Evolutionary conservation across 2,329 filamentous ascomycete genomes (phyloP).

Genomic region (Aspergillus neotritici): DNA sequence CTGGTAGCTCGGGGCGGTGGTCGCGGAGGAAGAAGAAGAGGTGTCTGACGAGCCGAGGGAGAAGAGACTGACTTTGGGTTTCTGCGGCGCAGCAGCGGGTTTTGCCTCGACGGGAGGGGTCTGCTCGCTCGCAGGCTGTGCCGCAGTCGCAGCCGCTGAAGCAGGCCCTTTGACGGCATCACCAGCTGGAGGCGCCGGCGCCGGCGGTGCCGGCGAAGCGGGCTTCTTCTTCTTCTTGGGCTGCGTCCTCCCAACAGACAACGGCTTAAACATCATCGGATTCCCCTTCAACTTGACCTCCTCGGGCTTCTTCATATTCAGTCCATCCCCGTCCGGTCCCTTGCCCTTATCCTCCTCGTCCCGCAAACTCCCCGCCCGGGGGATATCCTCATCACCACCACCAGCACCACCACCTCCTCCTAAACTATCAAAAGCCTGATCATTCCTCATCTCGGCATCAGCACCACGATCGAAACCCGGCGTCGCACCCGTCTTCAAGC

Average conservation of each 20-base stretch:
- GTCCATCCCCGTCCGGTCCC: neutral
- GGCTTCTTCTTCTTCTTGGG: slow-evolving; percentile 58
- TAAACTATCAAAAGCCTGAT: slow-evolving; percentile 20
- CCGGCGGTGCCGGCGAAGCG: slow-evolving; percentile 23
- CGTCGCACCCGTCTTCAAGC: slow-evolving; percentile 74
- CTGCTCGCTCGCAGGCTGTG: slow-evolving; percentile 6
- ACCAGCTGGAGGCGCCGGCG: slow-evolving; percentile 15
- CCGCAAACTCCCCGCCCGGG: slow-evolving; percentile 21
- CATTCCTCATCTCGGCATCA: slow-evolving; percentile 33
- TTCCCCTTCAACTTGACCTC: slow-evolving; percentile 60
- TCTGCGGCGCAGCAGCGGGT: slow-evolving; percentile 20
- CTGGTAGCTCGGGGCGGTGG: slow-evolving; percentile 3
- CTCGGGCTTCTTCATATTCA: slow-evolving; percentile 18
- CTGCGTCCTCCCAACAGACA: slow-evolving; percentile 73
- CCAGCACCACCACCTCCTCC: slow-evolving; percentile 9
- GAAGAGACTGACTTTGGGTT: slow-evolving; percentile 43
- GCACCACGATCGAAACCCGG: slow-evolving; percentile 70
- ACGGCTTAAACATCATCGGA: slow-evolving; percentile 78
- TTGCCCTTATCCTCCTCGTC: slow-evolving; percentile 6
- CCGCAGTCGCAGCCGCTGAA: slow-evolving; percentile 13
- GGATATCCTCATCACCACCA: slow-evolving; percentile 31
- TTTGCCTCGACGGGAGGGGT: slow-evolving; percentile 6
- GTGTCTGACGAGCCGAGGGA: slow-evolving; percentile 31
- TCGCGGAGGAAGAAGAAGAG: slow-evolving; percentile 6
- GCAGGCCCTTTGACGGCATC: slow-evolving; percentile 12